Evolutionary conservation across 2,329 filamentous ascomycete species (phyloP).

Genomic region (Phialophora expanda): DNA sequence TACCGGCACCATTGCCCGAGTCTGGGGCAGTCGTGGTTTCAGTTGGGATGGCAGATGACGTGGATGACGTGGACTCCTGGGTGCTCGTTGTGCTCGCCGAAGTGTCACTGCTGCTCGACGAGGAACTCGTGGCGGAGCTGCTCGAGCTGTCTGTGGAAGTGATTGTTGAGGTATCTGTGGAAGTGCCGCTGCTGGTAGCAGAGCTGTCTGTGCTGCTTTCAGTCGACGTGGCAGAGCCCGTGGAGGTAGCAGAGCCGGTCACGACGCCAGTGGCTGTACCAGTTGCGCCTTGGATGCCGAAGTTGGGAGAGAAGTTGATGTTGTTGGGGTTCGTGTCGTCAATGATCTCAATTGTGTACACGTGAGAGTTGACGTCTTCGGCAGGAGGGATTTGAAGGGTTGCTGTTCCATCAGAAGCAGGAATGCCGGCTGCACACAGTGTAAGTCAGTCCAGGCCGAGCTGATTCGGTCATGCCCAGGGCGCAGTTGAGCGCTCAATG

Average conservation of each 20-base stretch:
- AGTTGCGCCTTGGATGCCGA: slow-evolving; percentile 55
- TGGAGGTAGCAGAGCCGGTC: slow-evolving; percentile 37
- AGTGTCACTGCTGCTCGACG: slow-evolving; percentile 39
- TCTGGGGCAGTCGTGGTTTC: slow-evolving; percentile 45
- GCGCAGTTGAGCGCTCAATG: not conserved
- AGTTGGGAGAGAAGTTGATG: slow-evolving; percentile 60
- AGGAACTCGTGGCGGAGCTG: slow-evolving; percentile 32
- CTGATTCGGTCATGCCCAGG: not conserved
- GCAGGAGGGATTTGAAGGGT: slow-evolving; percentile 53
- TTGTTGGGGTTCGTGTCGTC: slow-evolving; percentile 50
- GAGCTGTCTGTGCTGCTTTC: slow-evolving; percentile 37
- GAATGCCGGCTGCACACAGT: slow-evolving; percentile 49
- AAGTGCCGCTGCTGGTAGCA: slow-evolving; percentile 29
- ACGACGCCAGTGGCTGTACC: slow-evolving; percentile 43
- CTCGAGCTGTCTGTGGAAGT: slow-evolving; percentile 26
- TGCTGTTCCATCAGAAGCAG: slow-evolving; percentile 55
- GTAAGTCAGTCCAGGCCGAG: not conserved
- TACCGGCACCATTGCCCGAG: slow-evolving; percentile 42
- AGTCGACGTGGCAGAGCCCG: slow-evolving; percentile 36
- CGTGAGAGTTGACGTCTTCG: slow-evolving; percentile 48
- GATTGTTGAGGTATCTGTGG: slow-evolving; percentile 30
- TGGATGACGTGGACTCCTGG: slow-evolving; percentile 18
- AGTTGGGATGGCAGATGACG: slow-evolving; percentile 25
- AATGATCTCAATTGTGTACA: slow-evolving; percentile 62
- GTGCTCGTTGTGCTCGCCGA: slow-evolving; percentile 32